These are phyloP conservation scores for Dioszegia aurantiaca DNA, from an alignment of 768 basidiomycete genomes.

Conservation along the genomic window DNA sequence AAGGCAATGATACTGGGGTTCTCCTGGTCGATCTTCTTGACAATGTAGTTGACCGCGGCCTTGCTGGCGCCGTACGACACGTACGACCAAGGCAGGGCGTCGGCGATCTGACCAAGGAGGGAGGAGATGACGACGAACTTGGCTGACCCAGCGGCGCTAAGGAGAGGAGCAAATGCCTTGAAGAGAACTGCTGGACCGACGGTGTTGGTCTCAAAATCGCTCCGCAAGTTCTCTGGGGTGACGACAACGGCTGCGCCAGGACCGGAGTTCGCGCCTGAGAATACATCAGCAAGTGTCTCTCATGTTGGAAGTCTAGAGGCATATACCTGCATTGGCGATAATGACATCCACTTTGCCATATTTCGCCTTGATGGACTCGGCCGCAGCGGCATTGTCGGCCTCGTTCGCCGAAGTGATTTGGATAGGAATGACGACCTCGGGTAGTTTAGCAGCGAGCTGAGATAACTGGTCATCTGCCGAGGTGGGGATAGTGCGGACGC, in stretches of 20 bases:
- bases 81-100: background rate
- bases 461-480: constrained; percentile 7
- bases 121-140: constrained; percentile 26
- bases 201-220: constrained; percentile 15
- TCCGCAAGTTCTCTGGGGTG: background rate
- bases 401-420: constrained; percentile 24
- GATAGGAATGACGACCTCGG: constrained; percentile 18
- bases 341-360: constrained; percentile 39
- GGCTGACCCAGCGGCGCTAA: background rate
- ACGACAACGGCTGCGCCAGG: background rate
- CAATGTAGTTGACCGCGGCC: constrained; percentile 25
- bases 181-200: constrained; percentile 19
- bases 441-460: constrained; percentile 16
- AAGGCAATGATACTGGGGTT: constrained; percentile 13
- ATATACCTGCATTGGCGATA: constrained; percentile 37
- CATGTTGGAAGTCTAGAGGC: background rate
- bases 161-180: constrained; percentile 16
- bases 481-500: constrained; percentile 14
- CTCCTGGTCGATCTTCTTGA: constrained; percentile 23
- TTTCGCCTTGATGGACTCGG: constrained; percentile 23
- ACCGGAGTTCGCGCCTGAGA: background rate
- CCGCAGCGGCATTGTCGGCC: constrained; percentile 27
- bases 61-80: constrained; percentile 25
- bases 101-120: constrained; percentile 6
- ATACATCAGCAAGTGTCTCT: background rate